phyloP scores from a whole-genome alignment of 805 yeast species.

The Spathaspora girioi region DNA sequence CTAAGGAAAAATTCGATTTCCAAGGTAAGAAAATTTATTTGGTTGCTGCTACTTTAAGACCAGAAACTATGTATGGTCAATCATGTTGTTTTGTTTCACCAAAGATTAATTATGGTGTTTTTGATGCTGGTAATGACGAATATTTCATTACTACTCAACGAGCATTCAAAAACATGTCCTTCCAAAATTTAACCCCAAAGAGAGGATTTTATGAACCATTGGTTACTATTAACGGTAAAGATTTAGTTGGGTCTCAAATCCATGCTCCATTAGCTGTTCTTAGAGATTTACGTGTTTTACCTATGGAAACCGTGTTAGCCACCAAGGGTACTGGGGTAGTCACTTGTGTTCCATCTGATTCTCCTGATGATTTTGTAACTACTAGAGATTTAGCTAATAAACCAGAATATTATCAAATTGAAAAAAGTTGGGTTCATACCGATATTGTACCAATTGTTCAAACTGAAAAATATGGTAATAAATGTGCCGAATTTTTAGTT shows the following conservation, averaged over 20 bases:
- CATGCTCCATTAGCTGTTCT: constrained; percentile 76
- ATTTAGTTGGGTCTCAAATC: constrained; percentile 81
- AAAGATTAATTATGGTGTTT: constrained; percentile 86
- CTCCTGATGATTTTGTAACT: constrained; percentile 95
- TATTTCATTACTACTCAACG: constrained; percentile 86
- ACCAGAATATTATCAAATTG: constrained; percentile 84
- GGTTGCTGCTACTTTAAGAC: constrained; percentile 96
- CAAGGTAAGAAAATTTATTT: constrained; percentile 65
- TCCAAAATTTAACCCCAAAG: constrained; percentile 85
- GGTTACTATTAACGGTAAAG: constrained; percentile 60
- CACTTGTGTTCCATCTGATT: constrained; percentile 97
- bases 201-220: constrained; percentile 74
- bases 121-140: constrained; percentile 74
- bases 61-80: constrained; percentile 99
- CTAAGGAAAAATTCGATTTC: constrained; percentile 44
- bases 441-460: constrained; percentile 71
- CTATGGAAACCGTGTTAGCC: constrained; percentile 96
- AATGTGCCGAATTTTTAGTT: constrained; percentile 79
- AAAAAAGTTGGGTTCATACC: constrained; percentile 78
- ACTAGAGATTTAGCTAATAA: constrained; percentile 79
- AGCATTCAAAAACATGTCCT: constrained; percentile 96
- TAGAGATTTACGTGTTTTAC: constrained; percentile 74
- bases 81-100: constrained; percentile 98
- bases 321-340: constrained; percentile 98
- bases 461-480: constrained; percentile 84